These are phyloP conservation scores for Colletotrichum australisinense DNA, from an alignment of 2,329 filamentous ascomycete species.

Conservation along the genomic window DNA sequence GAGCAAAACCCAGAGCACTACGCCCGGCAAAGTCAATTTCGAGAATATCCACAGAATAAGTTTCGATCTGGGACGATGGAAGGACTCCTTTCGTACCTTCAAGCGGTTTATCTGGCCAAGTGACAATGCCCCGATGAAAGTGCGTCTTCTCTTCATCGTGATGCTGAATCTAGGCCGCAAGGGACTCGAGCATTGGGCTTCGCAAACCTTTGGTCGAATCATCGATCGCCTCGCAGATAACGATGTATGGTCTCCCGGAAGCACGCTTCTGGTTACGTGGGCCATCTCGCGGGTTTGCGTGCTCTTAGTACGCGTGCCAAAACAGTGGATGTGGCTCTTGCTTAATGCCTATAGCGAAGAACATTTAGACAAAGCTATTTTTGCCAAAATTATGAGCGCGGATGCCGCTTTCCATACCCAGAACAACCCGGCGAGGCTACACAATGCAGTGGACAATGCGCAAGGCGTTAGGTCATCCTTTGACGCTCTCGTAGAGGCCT, in stretches of 20 bases:
- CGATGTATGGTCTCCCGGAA: not conserved
- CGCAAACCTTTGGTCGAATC: not conserved
- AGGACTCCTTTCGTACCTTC: not conserved
- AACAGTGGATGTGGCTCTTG: not conserved
- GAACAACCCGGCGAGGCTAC: not conserved
- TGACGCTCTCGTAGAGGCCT: not conserved
- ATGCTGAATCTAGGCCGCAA: not conserved
- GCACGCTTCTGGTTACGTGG: not conserved
- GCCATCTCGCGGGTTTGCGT: not conserved
- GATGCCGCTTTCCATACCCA: not conserved
- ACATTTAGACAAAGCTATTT: not conserved
- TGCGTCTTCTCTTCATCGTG: not conserved
- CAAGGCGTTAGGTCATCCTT: not conserved
- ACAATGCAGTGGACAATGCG: not conserved
- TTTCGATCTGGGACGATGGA: no score
- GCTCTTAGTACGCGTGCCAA: not conserved
- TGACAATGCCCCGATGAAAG: not conserved
- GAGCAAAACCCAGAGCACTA: no score
- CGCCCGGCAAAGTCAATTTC: no score
- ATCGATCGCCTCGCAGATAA: not conserved
- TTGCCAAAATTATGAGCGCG: not conserved
- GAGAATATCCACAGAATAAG: no score
- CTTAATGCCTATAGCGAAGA: not conserved
- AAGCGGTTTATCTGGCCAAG: not conserved
- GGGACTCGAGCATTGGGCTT: not conserved